Conservation (phyloP, 441 rosid genomes). For the Gossypium trilobum region DNA sequence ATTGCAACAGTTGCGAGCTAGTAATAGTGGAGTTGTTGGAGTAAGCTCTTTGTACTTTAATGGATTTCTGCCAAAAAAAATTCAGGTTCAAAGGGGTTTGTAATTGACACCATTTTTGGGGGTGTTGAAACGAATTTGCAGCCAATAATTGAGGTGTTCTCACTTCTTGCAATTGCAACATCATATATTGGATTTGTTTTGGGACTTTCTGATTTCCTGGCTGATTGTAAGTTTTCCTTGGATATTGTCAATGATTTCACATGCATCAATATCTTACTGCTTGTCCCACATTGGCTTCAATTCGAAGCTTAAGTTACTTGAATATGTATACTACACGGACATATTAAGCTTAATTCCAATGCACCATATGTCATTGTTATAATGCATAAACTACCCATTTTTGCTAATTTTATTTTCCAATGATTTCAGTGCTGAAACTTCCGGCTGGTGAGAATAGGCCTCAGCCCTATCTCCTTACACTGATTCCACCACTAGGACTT, state of each 20-base stretch:
- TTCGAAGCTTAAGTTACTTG: no score
- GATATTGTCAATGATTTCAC: neutral
- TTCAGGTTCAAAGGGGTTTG: conserved; percentile 1
- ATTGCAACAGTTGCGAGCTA: conserved; percentile 57
- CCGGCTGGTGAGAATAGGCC: conserved; percentile 54
- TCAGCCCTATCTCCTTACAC: conserved; percentile 55
- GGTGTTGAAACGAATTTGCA: conserved; percentile 25
- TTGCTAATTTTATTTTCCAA: neutral
- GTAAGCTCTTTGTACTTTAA: conserved; percentile 37
- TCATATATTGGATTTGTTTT: conserved; percentile 79
- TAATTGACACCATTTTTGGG: conserved; percentile 3
- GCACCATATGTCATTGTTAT: neutral
- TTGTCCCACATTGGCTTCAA: neutral
- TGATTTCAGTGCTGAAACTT: conserved; percentile 55
- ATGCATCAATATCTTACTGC: neutral
- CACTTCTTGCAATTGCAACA: conserved; percentile 81
- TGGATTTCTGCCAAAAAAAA: neutral
- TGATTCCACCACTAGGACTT: conserved; percentile 66
- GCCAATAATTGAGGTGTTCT: conserved; percentile 78
- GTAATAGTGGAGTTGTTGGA: conserved; percentile 55
- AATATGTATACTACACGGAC: no score
- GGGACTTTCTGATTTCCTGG: conserved; percentile 83
- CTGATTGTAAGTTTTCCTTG: conserved; percentile 57
- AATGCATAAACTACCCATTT: neutral
- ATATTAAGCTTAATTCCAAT: neutral